These are phyloP conservation scores for Lactarius hengduanensis DNA, from an alignment of 768 basidiomycete genomes.

Conservation along the genomic window DNA sequence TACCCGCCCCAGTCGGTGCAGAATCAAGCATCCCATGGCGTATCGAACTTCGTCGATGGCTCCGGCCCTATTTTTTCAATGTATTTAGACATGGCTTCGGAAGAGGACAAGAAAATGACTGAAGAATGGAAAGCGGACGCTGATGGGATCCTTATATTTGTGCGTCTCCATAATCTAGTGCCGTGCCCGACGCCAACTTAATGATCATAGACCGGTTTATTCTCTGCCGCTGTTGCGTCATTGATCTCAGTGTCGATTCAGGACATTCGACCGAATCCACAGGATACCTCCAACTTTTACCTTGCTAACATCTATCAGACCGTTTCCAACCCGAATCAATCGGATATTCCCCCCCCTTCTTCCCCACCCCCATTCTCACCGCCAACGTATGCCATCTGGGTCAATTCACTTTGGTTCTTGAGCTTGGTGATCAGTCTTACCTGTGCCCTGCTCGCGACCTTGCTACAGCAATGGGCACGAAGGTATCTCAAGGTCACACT, in stretches of 20 bases:
- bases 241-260: not conserved
- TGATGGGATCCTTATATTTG: not conserved
- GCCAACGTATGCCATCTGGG: not conserved
- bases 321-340: rapidly evolving
- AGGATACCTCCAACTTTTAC: not conserved
- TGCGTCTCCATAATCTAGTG: not conserved
- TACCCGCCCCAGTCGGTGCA: not conserved
- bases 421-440: not conserved
- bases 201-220: not conserved
- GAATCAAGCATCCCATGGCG: not conserved
- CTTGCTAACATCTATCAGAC: not conserved
- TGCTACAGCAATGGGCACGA: no score
- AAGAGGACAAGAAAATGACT: not conserved
- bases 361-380: not conserved
- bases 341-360: not conserved
- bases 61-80: not conserved
- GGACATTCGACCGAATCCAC: not conserved
- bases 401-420: not conserved
- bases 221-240: not conserved
- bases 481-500: no score
- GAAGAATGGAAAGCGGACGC: not conserved
- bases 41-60: not conserved
- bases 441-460: no score
- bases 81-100: not conserved
- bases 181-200: no score